Evolutionary conservation across 495 filamentous ascomycete species (phyloP), one percentile per base, ranked within the genome.

Genomic region (Penicillium atrosanguineum): DNA sequence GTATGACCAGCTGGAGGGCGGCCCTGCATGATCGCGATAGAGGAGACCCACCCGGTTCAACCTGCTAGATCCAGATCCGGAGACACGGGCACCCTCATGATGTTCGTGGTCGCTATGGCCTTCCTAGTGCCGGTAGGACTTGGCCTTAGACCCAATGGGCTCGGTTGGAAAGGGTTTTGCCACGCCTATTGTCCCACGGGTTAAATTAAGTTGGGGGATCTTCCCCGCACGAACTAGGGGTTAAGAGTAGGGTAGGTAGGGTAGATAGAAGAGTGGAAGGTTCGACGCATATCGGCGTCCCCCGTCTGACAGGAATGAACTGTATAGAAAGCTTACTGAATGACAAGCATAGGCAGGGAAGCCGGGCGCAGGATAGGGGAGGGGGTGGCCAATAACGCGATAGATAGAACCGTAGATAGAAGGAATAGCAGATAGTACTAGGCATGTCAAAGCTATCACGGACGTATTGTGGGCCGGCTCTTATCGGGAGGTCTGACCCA

Each of bases 201-300:
- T 4, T 38, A 50, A 43, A 50, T 50, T 43, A 38, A 50, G 48
- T 43, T 50, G 25, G 25, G 48, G 15, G 21, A 45, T 45, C 20
- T 26, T 25, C 43, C 43, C 43, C 43, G 38, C 34, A 40, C 38
- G 48, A 43, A 25, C 40, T 25, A 43, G 40, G 48, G 38, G n/a
- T 20, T n/a, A 40, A 5, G 16, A 14, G n/a, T 20, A 43, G 12
- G 38, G n/a, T 18, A 18, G 38, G n/a, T 23, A 39, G 37, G 26
- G 6, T 4, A 6, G 28, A 31, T 31, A 31, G 7, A 31, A 7
- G 3, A 34, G 14, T 11, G 31, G 28, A 31, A 31, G 7, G 7
- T 31, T 31, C 28, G 14, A 50, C 53, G 53, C 53, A 55, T 7
- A 37, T 59, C 56, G 56, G 56, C 46, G 56, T 41, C 16, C 40